Evolutionary conservation across 139 green algal genomes (phyloP).

Genomic region (Astrephomene gubernaculifera): DNA sequence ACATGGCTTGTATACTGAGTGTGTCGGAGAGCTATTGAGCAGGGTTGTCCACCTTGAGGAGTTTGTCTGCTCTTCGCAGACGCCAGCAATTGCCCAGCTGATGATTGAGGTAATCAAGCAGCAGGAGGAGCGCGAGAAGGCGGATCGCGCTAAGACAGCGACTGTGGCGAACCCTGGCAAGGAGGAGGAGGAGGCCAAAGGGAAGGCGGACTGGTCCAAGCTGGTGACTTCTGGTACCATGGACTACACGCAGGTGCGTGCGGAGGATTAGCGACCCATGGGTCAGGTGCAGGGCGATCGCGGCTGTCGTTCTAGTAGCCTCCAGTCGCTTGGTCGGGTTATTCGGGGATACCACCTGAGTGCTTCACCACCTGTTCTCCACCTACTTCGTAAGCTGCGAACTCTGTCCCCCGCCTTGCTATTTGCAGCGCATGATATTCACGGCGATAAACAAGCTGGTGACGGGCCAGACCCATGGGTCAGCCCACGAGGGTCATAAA

Average conservation of each 20-base stretch:
- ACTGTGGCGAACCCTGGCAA: neutral
- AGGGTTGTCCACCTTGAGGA: neutral
- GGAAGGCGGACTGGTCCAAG: constrained; percentile 31
- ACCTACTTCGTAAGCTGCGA: neutral
- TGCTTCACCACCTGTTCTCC: neutral
- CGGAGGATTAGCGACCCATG: neutral
- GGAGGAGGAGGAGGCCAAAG: constrained; percentile 1
- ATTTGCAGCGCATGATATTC: constrained; percentile 33
- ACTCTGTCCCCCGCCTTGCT: neutral
- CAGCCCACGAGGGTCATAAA: neutral
- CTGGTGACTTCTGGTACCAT: constrained; percentile 6
- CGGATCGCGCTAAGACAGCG: neutral
- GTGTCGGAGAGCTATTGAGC: neutral
- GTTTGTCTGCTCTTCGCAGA: neutral
- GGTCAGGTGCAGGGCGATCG: neutral
- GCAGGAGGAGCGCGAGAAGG: constrained; percentile 32
- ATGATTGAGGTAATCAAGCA: constrained; percentile 50
- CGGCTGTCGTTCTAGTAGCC: neutral
- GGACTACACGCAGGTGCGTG: constrained; percentile 39
- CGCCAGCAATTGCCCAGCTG: constrained; percentile 37
- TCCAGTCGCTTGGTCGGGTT: neutral
- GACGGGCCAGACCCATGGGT: neutral
- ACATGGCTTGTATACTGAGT: neutral
- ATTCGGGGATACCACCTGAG: neutral
- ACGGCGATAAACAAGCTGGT: constrained; percentile 30